Evolutionary conservation across 441 rosid species (phyloP).

Genomic region (Omphalea diandra): DNA sequence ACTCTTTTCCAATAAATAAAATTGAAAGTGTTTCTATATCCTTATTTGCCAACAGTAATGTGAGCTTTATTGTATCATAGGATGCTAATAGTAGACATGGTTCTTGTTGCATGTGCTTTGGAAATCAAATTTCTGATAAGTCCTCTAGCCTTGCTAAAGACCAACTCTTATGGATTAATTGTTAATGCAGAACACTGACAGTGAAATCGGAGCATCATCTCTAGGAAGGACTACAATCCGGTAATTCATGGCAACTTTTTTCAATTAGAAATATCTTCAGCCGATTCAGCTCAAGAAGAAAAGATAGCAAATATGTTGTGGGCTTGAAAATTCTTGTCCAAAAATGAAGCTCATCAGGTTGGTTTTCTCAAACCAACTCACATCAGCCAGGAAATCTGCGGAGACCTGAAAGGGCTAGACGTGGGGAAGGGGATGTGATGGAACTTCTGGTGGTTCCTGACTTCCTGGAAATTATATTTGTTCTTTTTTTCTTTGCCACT

Average conservation of each 20-base stretch:
- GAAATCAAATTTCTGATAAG: not conserved
- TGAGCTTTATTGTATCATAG: not conserved
- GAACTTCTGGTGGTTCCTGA: slow-evolving; percentile 16
- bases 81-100: not conserved
- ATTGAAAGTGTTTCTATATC: not conserved
- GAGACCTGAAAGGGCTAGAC: not conserved
- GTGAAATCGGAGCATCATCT: slow-evolving; percentile 83
- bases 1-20: not conserved
- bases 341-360: slow-evolving; percentile 1
- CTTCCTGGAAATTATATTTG: slow-evolving; percentile 21
- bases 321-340: not conserved
- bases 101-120: not conserved
- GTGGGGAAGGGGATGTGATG: not conserved
- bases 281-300: not conserved
- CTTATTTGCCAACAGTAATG: not conserved
- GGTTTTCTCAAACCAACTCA: slow-evolving; percentile 28
- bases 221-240: slow-evolving; percentile 82
- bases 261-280: not conserved
- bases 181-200: slow-evolving; percentile 69
- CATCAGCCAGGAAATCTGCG: not conserved
- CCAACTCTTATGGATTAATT: slow-evolving; percentile 1
- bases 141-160: not conserved
- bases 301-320: not conserved
- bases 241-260: slow-evolving; percentile 24
- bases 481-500: not conserved